Evolutionary conservation across 2,329 filamentous ascomycete genomes (phyloP).

Genomic region (Aureobasidium zeae): DNA sequence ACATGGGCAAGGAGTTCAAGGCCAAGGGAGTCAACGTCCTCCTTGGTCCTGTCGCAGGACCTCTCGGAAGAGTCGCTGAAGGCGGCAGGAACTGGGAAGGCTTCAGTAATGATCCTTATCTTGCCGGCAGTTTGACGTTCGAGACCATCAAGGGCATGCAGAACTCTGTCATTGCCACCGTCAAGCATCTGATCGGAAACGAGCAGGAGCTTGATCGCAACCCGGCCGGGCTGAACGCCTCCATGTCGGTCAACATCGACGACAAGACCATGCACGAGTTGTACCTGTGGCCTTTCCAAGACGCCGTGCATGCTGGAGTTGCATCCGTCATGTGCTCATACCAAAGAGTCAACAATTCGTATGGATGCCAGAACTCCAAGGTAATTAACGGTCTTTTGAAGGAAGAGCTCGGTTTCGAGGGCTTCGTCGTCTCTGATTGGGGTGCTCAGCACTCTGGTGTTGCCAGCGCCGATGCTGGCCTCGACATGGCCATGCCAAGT

Average conservation of each 20-base stretch:
- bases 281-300: slow-evolving; percentile 40
- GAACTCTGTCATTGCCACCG: slow-evolving; percentile 46
- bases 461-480: slow-evolving; percentile 50
- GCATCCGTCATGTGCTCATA: slow-evolving; percentile 45
- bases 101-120: slow-evolving; percentile 60
- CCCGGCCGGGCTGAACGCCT: slow-evolving; percentile 26
- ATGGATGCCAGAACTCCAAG: slow-evolving; percentile 63
- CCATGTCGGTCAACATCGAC: slow-evolving; percentile 46
- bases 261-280: slow-evolving; percentile 43
- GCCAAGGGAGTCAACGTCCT: slow-evolving; percentile 51
- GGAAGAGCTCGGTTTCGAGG: slow-evolving; percentile 65
- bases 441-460: slow-evolving; percentile 52
- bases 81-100: slow-evolving; percentile 64
- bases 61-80: slow-evolving; percentile 60
- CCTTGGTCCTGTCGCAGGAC: slow-evolving; percentile 58
- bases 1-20: slow-evolving; percentile 50
- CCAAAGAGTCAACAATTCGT: slow-evolving; percentile 27
- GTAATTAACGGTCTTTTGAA: slow-evolving; percentile 61
- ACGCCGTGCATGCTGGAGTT: slow-evolving; percentile 39
- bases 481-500: slow-evolving; percentile 62
- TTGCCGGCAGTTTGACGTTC: slow-evolving; percentile 46
- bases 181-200: slow-evolving; percentile 52
- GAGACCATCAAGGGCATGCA: slow-evolving; percentile 49
- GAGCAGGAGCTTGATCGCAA: slow-evolving; percentile 43
- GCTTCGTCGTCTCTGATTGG: slow-evolving; percentile 62